These are phyloP conservation scores for Sarocladium oryzae DNA, from an alignment of 2,329 filamentous ascomycete species.

Conservation along the genomic window DNA sequence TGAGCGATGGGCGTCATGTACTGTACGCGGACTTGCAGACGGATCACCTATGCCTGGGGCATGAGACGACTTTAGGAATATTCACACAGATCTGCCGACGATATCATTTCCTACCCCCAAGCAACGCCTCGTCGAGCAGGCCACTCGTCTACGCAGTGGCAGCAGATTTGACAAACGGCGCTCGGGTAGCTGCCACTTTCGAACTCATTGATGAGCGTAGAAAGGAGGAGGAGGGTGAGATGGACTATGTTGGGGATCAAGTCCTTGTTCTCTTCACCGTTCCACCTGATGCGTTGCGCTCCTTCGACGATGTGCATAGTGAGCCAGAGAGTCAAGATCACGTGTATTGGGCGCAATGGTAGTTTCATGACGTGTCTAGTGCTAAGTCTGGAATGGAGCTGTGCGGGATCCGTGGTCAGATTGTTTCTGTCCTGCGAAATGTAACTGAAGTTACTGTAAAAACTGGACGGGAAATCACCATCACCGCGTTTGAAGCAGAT, in stretches of 20 bases:
- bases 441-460: background rate
- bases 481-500: background rate
- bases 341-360: background rate
- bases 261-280: conserved; percentile 54
- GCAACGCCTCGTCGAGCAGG: conserved; percentile 20
- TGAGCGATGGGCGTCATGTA: conserved; percentile 60
- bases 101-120: conserved; percentile 41
- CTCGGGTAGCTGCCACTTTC: conserved; percentile 53
- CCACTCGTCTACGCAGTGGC: conserved; percentile 51
- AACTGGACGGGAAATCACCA: background rate
- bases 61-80: conserved; percentile 49
- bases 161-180: conserved; percentile 49
- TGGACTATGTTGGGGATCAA: conserved; percentile 21
- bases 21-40: conserved; percentile 56
- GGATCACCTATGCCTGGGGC: conserved; percentile 52
- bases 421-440: background rate
- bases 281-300: conserved; percentile 47
- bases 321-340: background rate
- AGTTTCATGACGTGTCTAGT: background rate
- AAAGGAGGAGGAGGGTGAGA: background rate
- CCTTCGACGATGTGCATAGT: background rate
- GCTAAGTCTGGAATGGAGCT: background rate
- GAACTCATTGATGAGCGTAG: conserved; percentile 24
- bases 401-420: background rate
- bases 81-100: conserved; percentile 48